Conservation (phyloP, 2,329 filamentous ascomycete genomes). For the Macrophomina pseudophaseolina region DNA sequence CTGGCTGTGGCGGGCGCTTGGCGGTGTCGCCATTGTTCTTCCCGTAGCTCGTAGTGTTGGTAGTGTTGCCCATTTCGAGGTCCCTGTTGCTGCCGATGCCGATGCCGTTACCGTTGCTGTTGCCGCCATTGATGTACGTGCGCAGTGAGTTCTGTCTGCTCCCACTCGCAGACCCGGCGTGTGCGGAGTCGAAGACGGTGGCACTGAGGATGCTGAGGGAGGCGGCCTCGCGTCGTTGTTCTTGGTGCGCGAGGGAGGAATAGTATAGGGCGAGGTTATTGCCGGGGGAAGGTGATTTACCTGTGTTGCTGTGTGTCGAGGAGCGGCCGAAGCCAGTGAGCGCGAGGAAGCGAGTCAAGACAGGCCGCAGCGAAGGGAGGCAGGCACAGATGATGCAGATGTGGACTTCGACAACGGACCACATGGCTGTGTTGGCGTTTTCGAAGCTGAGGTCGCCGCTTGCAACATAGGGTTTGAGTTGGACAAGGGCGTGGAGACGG, state of each 20-base stretch:
- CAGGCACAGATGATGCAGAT: constrained; percentile 42
- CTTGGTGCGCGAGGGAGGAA: background rate
- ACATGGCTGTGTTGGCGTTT: constrained; percentile 30
- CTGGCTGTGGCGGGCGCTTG: background rate
- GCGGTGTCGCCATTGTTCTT: background rate
- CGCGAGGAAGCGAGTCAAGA: constrained; percentile 46
- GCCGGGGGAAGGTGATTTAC: too few species aligned
- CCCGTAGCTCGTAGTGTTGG: background rate
- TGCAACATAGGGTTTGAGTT: constrained; percentile 33
- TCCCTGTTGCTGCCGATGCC: background rate
- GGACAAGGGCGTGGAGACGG: constrained; percentile 33
- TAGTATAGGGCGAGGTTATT: too few species aligned
- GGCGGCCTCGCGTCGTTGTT: background rate
- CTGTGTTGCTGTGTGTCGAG: background rate
- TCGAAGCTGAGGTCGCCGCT: constrained; percentile 36
- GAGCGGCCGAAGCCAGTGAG: constrained; percentile 17
- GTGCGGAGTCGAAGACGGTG: background rate
- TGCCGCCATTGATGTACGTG: background rate
- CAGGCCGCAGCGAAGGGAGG: constrained; percentile 40
- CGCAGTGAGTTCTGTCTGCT: background rate
- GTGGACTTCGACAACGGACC: constrained; percentile 40
- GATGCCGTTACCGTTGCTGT: too few species aligned
- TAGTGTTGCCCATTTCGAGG: background rate
- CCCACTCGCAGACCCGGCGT: background rate
- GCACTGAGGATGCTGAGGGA: background rate